phyloP scores from a whole-genome alignment of 805 yeast genomes.

The Yarrowia divulgata region DNA sequence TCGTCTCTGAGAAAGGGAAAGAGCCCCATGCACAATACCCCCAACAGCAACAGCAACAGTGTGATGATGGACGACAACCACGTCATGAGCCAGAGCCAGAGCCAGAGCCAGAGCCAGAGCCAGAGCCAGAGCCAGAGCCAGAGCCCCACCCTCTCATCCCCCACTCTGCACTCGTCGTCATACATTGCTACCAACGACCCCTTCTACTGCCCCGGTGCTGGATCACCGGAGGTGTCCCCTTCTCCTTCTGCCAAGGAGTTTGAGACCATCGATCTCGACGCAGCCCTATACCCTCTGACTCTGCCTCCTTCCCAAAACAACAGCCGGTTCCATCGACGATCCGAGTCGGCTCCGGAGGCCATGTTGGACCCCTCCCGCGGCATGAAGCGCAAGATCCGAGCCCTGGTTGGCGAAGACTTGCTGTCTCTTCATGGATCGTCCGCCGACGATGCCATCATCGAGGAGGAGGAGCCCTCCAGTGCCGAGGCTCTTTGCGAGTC shows the following conservation, averaged over 20 bases:
- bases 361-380: constrained; percentile 43
- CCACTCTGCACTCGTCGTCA: constrained; percentile 42
- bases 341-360: constrained; percentile 65
- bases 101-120: not conserved
- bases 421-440: constrained; percentile 16
- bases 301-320: constrained; percentile 30
- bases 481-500: constrained; percentile 7
- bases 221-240: constrained; percentile 39
- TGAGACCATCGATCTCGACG: constrained; percentile 61
- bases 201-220: constrained; percentile 42
- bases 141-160: constrained; percentile 41
- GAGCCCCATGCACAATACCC: constrained; percentile 18
- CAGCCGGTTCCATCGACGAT: constrained; percentile 55
- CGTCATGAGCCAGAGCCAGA: not conserved
- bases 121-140: not conserved
- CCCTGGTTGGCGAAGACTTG: constrained; percentile 38
- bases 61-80: no score
- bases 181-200: constrained; percentile 41
- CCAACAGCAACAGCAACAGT: constrained; percentile 7
- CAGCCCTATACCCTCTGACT: constrained; percentile 54
- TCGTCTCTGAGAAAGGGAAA: constrained; percentile 18
- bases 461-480: constrained; percentile 43
- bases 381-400: constrained; percentile 37
- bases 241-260: constrained; percentile 48
- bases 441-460: constrained; percentile 45